These are phyloP conservation scores for Penicillium carneum DNA, from an alignment of 2,329 filamentous ascomycete species.

Conservation along the genomic window DNA sequence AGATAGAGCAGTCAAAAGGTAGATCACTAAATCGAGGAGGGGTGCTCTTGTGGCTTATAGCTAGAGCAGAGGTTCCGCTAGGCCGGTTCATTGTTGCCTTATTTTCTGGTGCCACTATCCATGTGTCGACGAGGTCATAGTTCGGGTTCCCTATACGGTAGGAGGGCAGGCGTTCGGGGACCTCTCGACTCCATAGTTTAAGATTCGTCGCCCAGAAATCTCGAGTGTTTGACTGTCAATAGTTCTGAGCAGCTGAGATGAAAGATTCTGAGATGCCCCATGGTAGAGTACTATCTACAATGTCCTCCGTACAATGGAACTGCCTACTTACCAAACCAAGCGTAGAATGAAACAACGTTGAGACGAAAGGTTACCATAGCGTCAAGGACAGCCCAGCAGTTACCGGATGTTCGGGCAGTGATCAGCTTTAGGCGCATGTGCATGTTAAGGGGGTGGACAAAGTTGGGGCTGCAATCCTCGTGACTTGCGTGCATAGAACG, in stretches of 20 bases:
- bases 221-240: slow-evolving; percentile 26
- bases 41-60: background rate
- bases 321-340: background rate
- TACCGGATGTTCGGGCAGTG: slow-evolving; percentile 8
- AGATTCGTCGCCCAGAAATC: slow-evolving; percentile 15
- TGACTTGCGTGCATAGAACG: slow-evolving; percentile 37
- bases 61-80: slow-evolving; percentile 6
- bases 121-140: slow-evolving; percentile 1
- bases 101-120: background rate
- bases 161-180: slow-evolving; percentile 8
- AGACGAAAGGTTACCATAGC: background rate
- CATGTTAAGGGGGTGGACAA: slow-evolving; percentile 12
- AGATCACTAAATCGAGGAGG: slow-evolving; percentile 16
- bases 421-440: slow-evolving; percentile 9
- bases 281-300: background rate
- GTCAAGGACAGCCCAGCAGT: background rate
- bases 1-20: slow-evolving; percentile 9
- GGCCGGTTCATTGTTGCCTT: slow-evolving; percentile 9
- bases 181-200: slow-evolving; percentile 25
- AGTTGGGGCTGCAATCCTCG: slow-evolving; percentile 22
- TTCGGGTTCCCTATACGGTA: slow-evolving; percentile 5
- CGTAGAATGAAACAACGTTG: background rate
- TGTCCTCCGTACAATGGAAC: background rate
- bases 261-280: background rate
- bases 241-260: background rate